Base-by-base conservation (phyloP, 306 rosid genomes). In the Clitoria ternatea region DNA sequence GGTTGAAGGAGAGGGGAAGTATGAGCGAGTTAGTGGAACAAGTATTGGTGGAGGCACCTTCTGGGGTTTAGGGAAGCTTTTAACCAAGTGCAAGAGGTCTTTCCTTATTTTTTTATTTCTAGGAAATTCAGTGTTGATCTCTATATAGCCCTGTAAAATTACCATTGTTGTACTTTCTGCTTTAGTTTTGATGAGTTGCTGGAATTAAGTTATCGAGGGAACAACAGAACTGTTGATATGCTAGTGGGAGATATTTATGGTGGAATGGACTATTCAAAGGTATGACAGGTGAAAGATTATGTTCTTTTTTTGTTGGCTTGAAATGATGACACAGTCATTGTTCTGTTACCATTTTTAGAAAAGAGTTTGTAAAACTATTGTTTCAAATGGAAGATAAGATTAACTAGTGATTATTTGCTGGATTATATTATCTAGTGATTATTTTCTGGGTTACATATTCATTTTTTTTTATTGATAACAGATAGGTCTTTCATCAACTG, bases 201-300 rank as follows among this genome's bases (percentile, higher is more conserved):
- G 84, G 92, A 94, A 65, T 79, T 94, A 74, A 94, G 99, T 65
- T 96, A 89, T 48, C 87, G 1, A 54, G 99, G 97, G 45, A 91
- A 94, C 77, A 94, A 94, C 84, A 85, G 88, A 84, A 91, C 77
- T 3, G 83, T 94, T 80, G 99, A 94, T 85, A 91, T 91, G 98
- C 92, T 90, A 70, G 97, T 94, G 18, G 96, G 98, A 63, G 98
- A 94, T 86, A 94, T 89, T 82, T 91, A 85, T 69, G 97, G 98
- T 61, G 98, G 97, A 77, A 76, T 49, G 76, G 97, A 91, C 72
- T 94, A 94, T 80, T 24, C 83, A 72, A 94, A 91, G 97, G 99
- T 94, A 80, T 52, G 60, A 55, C 27, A 61, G 52, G 61, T 66
- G 70, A 52, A 59, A 47, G 29, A 73, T 63, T 63, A 3, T 52